phyloP scores from a whole-genome alignment of 202 grass and related monocot species.

The Bolboschoenoplectus hybrid region DNA sequence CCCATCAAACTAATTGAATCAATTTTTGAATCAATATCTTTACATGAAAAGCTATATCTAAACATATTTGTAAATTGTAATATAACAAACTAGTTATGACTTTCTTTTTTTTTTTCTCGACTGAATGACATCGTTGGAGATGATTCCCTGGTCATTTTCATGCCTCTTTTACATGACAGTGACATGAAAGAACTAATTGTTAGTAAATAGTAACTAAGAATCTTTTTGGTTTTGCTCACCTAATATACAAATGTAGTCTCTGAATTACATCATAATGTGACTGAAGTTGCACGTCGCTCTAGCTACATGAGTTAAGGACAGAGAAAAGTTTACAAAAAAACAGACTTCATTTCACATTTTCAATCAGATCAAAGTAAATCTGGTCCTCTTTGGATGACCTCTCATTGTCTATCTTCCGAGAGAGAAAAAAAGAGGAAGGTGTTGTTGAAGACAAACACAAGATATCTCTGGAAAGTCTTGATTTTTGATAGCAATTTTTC shows the following conservation, averaged over 20 bases:
- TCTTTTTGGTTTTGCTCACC: background rate
- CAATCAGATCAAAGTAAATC: background rate
- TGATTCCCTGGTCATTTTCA: conserved; percentile 14
- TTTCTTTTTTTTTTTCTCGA: background rate
- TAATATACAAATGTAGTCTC: no score
- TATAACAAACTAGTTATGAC: background rate
- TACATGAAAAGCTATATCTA: background rate
- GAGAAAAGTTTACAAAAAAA: background rate
- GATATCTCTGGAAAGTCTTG: background rate
- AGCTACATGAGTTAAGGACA: background rate
- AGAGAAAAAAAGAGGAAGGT: background rate
- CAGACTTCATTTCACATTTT: background rate
- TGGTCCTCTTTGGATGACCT: background rate
- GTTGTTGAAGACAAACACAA: background rate
- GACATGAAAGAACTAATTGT: background rate
- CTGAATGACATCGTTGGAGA: background rate
- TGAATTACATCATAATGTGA: background rate
- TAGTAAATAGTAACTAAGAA: background rate
- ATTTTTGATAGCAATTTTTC: background rate
- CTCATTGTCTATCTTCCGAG: background rate
- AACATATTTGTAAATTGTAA: background rate
- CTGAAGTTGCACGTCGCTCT: background rate
- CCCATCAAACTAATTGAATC: no score
- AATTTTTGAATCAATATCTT: background rate
- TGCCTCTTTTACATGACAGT: background rate